Evolutionary conservation across 2,329 filamentous ascomycete genomes (phyloP).

Genomic region (Capronia coronata): DNA sequence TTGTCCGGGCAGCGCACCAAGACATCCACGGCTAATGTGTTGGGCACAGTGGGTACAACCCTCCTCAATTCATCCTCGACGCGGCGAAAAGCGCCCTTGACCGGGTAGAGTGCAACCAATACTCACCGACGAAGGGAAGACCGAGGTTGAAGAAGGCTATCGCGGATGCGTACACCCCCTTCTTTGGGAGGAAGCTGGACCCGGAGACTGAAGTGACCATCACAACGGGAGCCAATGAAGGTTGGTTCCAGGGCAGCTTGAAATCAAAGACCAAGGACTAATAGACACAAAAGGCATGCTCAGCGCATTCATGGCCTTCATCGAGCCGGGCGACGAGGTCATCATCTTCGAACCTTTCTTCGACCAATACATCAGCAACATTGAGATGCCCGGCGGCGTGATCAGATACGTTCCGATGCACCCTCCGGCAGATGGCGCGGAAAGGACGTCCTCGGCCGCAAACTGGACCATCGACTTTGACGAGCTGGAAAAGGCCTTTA

Average conservation of each 20-base stretch:
- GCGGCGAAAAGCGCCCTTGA: constrained; percentile 87
- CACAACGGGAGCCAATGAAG: constrained; percentile 61
- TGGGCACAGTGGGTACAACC: constrained; percentile 70
- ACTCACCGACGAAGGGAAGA: constrained; percentile 82
- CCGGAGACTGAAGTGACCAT: constrained; percentile 91
- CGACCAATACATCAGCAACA: constrained; percentile 98
- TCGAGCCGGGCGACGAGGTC: constrained; percentile 90
- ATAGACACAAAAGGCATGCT: constrained; percentile 62
- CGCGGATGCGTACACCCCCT: constrained; percentile 82
- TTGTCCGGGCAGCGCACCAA: not conserved
- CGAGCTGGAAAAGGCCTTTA: constrained; percentile 74
- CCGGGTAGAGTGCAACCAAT: constrained; percentile 95
- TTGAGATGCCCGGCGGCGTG: constrained; percentile 93
- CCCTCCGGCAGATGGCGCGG: constrained; percentile 72
- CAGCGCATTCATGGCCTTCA: constrained; percentile 94
- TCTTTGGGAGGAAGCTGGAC: constrained; percentile 74
- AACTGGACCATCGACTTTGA: constrained; percentile 86
- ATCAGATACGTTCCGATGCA: constrained; percentile 94
- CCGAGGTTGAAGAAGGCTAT: constrained; percentile 89
- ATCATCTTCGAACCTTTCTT: constrained; percentile 99
- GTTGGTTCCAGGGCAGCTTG: constrained; percentile 23
- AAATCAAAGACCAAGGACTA: not conserved
- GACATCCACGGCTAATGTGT: not conserved
- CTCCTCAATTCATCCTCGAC: constrained; percentile 80
- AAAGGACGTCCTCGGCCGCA: constrained; percentile 71